phyloP scores from a whole-genome alignment of 495 filamentous ascomycete genomes.

The Peziza echinospora region DNA sequence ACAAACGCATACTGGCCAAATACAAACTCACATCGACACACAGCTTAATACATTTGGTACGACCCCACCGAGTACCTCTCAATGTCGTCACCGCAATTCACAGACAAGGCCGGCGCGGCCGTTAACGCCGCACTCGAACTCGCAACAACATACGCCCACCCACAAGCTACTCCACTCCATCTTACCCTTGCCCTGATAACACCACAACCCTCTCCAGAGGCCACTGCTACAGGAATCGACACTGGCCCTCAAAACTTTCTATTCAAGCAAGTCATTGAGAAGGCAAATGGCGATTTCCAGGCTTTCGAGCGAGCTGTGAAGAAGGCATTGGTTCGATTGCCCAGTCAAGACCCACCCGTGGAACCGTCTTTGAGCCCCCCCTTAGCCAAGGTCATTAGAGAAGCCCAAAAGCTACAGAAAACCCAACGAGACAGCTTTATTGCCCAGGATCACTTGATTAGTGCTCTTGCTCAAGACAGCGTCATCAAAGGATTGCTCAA shows the following conservation, averaged over 20 bases:
- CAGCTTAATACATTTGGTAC: no score
- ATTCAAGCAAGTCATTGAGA: slow-evolving; percentile 83
- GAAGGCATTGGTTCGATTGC: slow-evolving; percentile 71
- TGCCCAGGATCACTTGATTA: slow-evolving; percentile 83
- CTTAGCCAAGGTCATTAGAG: slow-evolving; percentile 58
- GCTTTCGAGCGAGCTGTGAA: slow-evolving; percentile 70
- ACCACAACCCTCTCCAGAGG: slow-evolving; percentile 57
- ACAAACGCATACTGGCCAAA: no score
- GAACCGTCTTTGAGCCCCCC: slow-evolving; percentile 64
- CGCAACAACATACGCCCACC: slow-evolving; percentile 69
- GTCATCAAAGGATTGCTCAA: slow-evolving; percentile 49
- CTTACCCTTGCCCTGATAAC: slow-evolving; percentile 60
- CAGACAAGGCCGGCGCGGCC: slow-evolving; percentile 73
- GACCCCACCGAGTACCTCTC: background rate
- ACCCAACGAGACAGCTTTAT: slow-evolving; percentile 90
- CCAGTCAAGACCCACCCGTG: slow-evolving; percentile 84
- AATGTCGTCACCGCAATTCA: slow-evolving; percentile 37
- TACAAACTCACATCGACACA: no score
- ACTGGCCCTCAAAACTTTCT: slow-evolving; percentile 35
- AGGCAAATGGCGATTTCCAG: slow-evolving; percentile 80
- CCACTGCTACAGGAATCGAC: slow-evolving; percentile 39
- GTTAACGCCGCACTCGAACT: slow-evolving; percentile 65
- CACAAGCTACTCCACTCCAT: slow-evolving; percentile 73
- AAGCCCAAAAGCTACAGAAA: slow-evolving; percentile 76
- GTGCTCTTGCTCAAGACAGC: slow-evolving; percentile 55